phyloP scores from a whole-genome alignment of 2,329 filamentous ascomycete genomes.

The Thermothelomyces thermophilus region DNA sequence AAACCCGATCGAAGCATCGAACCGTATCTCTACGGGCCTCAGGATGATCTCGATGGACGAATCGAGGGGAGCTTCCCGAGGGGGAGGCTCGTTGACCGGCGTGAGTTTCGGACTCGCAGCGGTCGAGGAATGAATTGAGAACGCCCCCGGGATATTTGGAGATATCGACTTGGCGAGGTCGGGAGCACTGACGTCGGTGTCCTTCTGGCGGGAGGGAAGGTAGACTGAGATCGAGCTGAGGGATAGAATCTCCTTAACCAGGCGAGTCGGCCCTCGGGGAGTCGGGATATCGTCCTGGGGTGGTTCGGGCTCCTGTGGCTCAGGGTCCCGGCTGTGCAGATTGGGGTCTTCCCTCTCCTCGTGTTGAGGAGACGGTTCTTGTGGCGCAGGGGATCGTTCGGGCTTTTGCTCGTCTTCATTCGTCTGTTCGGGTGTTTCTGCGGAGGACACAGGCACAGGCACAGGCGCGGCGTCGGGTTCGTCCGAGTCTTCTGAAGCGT shows the following conservation, averaged over 20 bases:
- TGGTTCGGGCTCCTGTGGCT: slow-evolving; percentile 12
- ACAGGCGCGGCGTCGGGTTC: slow-evolving; percentile 9
- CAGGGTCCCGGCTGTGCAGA: background rate
- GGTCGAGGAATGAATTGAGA: slow-evolving; percentile 41
- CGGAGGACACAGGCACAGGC: background rate
- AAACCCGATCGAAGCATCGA: slow-evolving; percentile 52
- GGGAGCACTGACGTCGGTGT: slow-evolving; percentile 32
- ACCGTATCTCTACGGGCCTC: slow-evolving; percentile 47
- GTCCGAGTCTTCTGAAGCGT: slow-evolving; percentile 29
- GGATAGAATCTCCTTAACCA: slow-evolving; percentile 49
- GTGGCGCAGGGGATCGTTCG: background rate
- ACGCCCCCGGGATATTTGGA: slow-evolving; percentile 55
- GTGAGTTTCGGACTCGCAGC: slow-evolving; percentile 28
- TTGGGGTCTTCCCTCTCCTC: background rate
- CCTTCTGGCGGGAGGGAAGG: slow-evolving; percentile 44
- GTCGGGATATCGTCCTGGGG: slow-evolving; percentile 39
- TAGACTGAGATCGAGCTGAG: slow-evolving; percentile 48
- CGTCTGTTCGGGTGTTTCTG: background rate
- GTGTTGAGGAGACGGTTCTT: background rate
- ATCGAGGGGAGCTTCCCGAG: slow-evolving; percentile 26
- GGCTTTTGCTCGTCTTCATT: background rate
- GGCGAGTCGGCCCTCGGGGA: slow-evolving; percentile 46
- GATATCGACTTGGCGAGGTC: slow-evolving; percentile 35
- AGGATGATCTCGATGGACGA: slow-evolving; percentile 42
- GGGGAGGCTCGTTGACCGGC: slow-evolving; percentile 8